Percentiles rank a stretch among this genome's conserved stretches.
phyloP scores from a whole-genome alignment of 169 alveolate genomes.

The Plasmodium cynomolgi region DNA sequence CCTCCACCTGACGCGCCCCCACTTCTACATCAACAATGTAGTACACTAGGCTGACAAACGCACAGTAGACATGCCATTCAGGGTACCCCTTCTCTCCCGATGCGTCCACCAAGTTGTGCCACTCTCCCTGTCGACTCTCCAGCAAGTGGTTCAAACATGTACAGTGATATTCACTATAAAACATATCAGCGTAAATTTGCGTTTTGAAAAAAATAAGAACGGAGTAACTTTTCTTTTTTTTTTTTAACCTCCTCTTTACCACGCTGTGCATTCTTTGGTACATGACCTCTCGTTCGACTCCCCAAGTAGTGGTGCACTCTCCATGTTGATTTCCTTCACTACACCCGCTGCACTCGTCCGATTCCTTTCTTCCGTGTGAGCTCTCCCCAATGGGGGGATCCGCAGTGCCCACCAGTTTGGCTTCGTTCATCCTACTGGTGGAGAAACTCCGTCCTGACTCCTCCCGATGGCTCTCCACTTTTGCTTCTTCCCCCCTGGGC shows the following conservation, averaged over 20 bases:
- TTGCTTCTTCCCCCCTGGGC: not conserved
- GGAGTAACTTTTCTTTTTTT: conserved; percentile 42
- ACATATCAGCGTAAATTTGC: conserved; percentile 73
- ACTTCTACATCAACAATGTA: conserved; percentile 18
- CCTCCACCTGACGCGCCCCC: not conserved
- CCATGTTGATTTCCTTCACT: not conserved
- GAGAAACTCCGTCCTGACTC: not conserved
- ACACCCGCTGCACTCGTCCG: not conserved
- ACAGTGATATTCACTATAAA: conserved; percentile 55
- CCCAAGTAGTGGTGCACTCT: not conserved
- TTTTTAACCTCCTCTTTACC: conserved; percentile 44
- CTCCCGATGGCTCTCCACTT: not conserved
- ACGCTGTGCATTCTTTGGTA: conserved; percentile 14
- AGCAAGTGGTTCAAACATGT: not conserved
- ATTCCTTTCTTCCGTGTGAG: not conserved
- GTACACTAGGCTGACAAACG: conserved; percentile 33
- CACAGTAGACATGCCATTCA: conserved; percentile 50
- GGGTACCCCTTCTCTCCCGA: not conserved
- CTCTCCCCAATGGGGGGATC: not conserved
- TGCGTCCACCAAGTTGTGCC: not conserved
- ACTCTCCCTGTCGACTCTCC: not conserved
- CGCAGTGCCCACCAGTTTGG: too few relatives aligned
- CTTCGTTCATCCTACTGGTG: not conserved
- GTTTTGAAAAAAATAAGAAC: conserved; percentile 46
- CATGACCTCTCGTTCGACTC: not conserved